Percentiles rank a stretch among this genome's conserved stretches.
These are phyloP conservation scores for Rhizopogon rudus DNA, from an alignment of 768 basidiomycete species.

Conservation along the genomic window DNA sequence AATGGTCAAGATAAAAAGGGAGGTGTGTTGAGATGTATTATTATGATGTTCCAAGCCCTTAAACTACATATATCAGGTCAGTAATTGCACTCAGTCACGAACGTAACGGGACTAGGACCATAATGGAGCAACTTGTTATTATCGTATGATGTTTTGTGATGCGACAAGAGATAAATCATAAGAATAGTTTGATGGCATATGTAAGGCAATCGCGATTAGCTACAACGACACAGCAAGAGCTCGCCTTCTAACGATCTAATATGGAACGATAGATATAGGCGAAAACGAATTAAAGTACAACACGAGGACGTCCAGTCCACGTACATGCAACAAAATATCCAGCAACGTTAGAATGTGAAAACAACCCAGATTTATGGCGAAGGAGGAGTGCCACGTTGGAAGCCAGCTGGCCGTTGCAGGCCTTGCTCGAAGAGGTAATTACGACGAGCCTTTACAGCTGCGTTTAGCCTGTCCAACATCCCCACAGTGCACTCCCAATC, in stretches of 20 bases:
- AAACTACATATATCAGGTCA: no score
- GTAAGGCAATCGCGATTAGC: background rate
- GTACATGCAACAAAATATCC: background rate
- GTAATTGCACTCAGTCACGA: no score
- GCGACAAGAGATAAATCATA: background rate
- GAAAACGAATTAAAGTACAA: background rate
- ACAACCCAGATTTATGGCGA: conserved; percentile 6
- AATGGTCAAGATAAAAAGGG: no score
- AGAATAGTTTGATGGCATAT: background rate
- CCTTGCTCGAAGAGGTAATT: conserved; percentile 18
- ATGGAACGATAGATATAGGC: background rate
- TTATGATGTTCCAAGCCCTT: no score
- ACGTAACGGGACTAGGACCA: background rate
- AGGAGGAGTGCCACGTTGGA: conserved; percentile 14
- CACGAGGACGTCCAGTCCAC: background rate
- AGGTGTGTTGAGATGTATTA: no score
- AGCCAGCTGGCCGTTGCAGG: conserved; percentile 22
- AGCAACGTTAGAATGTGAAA: background rate
- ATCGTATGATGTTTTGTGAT: background rate
- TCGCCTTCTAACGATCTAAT: background rate
- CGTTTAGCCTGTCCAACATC: conserved; percentile 72
- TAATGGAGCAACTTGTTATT: background rate
- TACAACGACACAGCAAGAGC: background rate
- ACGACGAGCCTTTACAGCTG: conserved; percentile 29
- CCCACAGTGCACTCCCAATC: conserved; percentile 75